Base-by-base conservation (phyloP, 2,329 filamentous ascomycete genomes). In the Xylaria sp. region DNA sequence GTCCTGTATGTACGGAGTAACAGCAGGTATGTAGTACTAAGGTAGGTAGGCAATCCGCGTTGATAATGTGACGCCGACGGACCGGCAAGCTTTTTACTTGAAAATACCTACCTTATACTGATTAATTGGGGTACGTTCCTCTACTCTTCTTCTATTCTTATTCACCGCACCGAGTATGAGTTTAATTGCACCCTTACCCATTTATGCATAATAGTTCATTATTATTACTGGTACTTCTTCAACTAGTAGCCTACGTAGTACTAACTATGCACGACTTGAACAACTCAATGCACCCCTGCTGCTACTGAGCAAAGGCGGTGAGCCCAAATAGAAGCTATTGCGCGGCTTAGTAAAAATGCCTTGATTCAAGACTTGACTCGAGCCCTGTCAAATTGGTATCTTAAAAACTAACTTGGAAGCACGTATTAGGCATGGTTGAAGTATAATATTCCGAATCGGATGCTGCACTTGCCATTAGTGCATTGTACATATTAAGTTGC, bases 261-360 rank as follows among this genome's bases (percentile, higher is more conserved):
- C n/a, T n/a, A n/a, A n/a, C 40, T 44, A 16, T 4, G 16, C n/a
- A 44, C 18, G 37, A 18, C 37, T 44, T 42, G 16, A 18, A 42
- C 29, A 9, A 23, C 13, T 13, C 44, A 47, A 23, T 47, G 21
- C n/a, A 21, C n/a, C 44, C 44, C 44, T 47, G 44, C n/a, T 47
- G n/a, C 16, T 47, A n/a, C 21, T 21, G 44, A 21, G 44, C 44
- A 63, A 58, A 63, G 35, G 61, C 61, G 61, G 61, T 58, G 61
- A 40, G 42, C 21, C 35, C n/a, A n/a, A n/a, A n/a, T n/a, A n/a
- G n/a, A n/a, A n/a, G n/a, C n/a, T n/a, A n/a, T n/a, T n/a, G n/a
- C n/a, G n/a, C n/a, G n/a, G n/a, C n/a, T 29, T 8, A 25, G 29
- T 42, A 53, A 13, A 42, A 25, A 25, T 40, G 42, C 25, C 44